A percentile compares a stretch with the other conserved stretches of the same genome.
Conservation (phyloP, 768 basidiomycete genomes). For the Mycena galopus region DNA sequence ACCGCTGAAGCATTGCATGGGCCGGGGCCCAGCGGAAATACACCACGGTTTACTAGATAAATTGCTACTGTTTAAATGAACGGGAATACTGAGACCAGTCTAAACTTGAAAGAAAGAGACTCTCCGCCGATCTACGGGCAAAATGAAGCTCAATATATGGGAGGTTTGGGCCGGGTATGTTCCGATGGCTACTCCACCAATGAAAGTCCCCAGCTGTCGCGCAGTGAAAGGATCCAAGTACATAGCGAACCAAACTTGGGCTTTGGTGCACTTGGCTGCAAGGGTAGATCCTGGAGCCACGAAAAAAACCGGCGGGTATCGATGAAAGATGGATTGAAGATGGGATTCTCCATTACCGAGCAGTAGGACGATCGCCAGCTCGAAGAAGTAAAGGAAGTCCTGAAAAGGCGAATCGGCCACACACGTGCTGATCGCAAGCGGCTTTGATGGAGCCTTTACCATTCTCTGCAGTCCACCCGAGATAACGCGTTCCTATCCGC, state of each 20-base stretch:
- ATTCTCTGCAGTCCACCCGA: slow-evolving; percentile 11
- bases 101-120: neutral
- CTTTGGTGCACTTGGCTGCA: too few species aligned
- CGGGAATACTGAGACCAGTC: neutral
- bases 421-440: neutral
- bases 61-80: neutral
- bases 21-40: too few species aligned
- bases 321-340: neutral
- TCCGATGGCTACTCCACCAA: slow-evolving; percentile 1
- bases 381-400: neutral
- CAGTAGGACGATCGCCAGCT: neutral
- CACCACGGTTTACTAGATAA: too few species aligned
- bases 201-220: neutral
- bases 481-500: slow-evolving; percentile 36
- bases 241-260: neutral
- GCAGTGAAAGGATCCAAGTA: neutral
- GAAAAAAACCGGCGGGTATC: neutral
- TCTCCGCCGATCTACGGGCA: neutral
- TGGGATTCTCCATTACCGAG: neutral
- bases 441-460: slow-evolving; percentile 14
- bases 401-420: neutral
- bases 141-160: neutral
- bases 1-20: too few species aligned
- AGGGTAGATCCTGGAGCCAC: neutral
- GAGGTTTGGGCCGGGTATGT: neutral